Base-by-base conservation (phyloP, 371 early-diverging fungal genomes). In the Saksenaea vasiformis region DNA sequence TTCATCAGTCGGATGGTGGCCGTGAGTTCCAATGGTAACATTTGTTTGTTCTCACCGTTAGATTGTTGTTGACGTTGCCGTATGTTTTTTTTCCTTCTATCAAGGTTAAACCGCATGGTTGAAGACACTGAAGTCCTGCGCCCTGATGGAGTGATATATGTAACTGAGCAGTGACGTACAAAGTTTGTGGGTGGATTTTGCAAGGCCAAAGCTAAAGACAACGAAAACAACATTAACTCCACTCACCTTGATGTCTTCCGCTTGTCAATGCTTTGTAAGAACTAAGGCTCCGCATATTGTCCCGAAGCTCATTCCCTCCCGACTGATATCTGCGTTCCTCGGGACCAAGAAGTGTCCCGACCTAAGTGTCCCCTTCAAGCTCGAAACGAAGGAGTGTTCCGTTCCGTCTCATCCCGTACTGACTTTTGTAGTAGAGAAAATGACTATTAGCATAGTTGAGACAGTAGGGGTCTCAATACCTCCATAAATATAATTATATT, bases 181-280 rank as follows among this genome's bases (percentile, higher is more conserved):
- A 15, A 47, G 19, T 19, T 17, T 19, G 8, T 19, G 8, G 22
- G 4, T 7, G 19, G 47, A 8, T 47, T 19, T 22, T 47, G 58
- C 22, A 13, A 58, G 35, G 39, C 35, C 58, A 58, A 58, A 22
- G 38, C 58, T 7, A 4, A 47, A 19, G 47, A 47, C 19, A 47
- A 22, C 22, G 47, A 47, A 47, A 22, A 58, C 17, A 31, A 58
- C 15, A 5, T 31, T 17, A 1, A 37, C 35, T 5, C n/a, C 58
- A 17, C 34, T 36, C 38, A 58, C 38, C 24, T 24, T 38, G 15
- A 5, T 38, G 17, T 38, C n/a, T 8, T 58, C 58, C 11, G 58
- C 11, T 58, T 35, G 38, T 11, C 58, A 8, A 37, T 38, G 15
- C 37, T 58, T 37, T 58, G 58, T 24, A 58, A 58, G 34, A 38